A percentile compares a stretch with the other conserved stretches of the same genome.
Conservation (phyloP, 1,139 yeast species). For the Yamadazyma triangularis region DNA sequence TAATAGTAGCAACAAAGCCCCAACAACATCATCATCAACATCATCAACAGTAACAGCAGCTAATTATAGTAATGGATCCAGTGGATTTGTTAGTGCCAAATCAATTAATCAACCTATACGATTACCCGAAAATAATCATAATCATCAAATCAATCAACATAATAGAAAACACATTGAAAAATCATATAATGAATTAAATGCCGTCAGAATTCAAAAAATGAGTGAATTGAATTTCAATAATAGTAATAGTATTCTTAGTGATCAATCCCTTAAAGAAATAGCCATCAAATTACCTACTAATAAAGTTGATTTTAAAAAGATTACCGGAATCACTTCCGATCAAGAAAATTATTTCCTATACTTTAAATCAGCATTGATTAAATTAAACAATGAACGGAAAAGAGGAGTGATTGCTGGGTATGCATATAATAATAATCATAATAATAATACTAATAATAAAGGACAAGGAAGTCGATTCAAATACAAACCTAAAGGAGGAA, state of each 20-base stretch:
- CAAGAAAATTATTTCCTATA: conserved; percentile 42
- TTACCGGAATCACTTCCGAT: conserved; percentile 32
- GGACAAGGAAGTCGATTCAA: background rate
- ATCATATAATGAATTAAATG: conserved; percentile 40
- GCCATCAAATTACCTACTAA: conserved; percentile 52
- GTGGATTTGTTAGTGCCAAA: conserved; percentile 14
- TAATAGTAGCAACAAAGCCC: background rate
- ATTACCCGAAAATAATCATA: conserved; percentile 15
- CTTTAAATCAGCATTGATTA: conserved; percentile 41
- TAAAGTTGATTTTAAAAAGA: conserved; percentile 43
- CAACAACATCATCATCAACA: background rate
- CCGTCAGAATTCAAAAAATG: conserved; percentile 41
- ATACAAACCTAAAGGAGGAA: too few relatives aligned
- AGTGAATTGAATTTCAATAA: conserved; percentile 34
- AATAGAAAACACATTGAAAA: conserved; percentile 30
- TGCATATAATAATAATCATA: background rate
- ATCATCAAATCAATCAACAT: conserved; percentile 9
- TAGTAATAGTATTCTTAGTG: conserved; percentile 43
- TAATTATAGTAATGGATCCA: background rate
- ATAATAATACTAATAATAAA: too few relatives aligned
- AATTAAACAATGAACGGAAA: conserved; percentile 27
- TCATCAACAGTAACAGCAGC: background rate
- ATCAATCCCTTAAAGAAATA: conserved; percentile 49
- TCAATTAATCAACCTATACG: conserved; percentile 12
- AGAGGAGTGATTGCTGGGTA: too few relatives aligned